Conservation (phyloP, 2,329 filamentous ascomycete species). For the Oidium heveae region DNA sequence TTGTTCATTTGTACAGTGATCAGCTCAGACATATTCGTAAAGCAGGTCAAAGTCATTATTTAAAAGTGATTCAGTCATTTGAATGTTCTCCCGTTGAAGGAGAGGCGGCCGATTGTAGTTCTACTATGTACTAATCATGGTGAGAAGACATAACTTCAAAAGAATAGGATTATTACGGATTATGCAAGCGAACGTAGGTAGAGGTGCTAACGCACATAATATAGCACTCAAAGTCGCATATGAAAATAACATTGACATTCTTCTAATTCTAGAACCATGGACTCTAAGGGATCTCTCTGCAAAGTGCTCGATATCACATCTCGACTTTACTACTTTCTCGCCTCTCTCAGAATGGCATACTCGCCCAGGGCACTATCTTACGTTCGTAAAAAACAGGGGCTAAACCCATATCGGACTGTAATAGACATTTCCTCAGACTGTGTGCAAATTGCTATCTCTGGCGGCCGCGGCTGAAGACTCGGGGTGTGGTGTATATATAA, state of each 20-base stretch:
- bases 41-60: background rate
- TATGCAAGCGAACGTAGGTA: background rate
- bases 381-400: background rate
- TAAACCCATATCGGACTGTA: background rate
- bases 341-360: background rate
- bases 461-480: no score
- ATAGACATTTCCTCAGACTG: no score
- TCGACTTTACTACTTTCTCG: background rate
- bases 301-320: background rate
- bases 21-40: background rate
- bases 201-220: background rate
- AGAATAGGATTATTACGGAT: background rate
- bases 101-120: background rate
- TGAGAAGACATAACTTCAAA: background rate
- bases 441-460: no score
- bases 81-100: background rate
- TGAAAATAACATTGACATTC: background rate
- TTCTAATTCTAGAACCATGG: no score
- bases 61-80: background rate
- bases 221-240: background rate
- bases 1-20: background rate
- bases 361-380: background rate
- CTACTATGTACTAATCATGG: background rate
- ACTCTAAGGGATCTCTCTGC: background rate
- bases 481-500: background rate